Evolutionary conservation across 129 eudicot genomes (phyloP), one percentile per base, ranked within the genome.

Genomic region (Pseudognaphalium luteoalbum): DNA sequence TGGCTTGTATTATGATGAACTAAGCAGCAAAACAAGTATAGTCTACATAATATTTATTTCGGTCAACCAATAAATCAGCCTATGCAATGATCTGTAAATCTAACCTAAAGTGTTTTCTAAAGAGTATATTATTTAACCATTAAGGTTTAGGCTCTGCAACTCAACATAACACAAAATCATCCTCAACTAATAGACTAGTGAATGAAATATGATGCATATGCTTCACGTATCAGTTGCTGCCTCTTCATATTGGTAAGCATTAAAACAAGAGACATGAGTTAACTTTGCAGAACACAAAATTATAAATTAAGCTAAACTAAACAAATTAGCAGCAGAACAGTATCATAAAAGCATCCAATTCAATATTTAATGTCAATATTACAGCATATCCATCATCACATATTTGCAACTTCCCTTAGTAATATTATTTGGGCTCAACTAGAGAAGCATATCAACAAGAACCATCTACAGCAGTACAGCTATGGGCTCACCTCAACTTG

Each of bases 401-500:
- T 39, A 63, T 75, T 41, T 50, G 30, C 51, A 17, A 28, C 41
- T 51, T 29, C 32, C 78, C 47, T 61, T 28, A 29, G 34, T 19
- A 29, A 47, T 29, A 65, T 33, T 12, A 65, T 14, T 21, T 19
- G 6, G 10, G 16, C 8, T 35, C 16, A 20, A 19, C n/a, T 12
- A 6, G 9, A 30, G 19, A 29, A 44, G 47, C 51, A 64, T 30
- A 19, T 44, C 63, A n/a, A 71, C 6, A 64, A 75, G 33, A 64
- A 42, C 20, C 20, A 44, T 9, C 29, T 75, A n/a, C n/a, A n/a
- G n/a, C n/a, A n/a, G n/a, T 33, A 29, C 34, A 65, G 20, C 51
- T 56, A 54, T 66, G 67, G 74, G 78, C 67, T 72, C 65, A 88
- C 93, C 93, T 88, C 79, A 88, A 78, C 73, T 88, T 88, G 82